A percentile compares a stretch with the other conserved stretches of the same genome.
These are phyloP conservation scores for Candida multigemmis DNA, from an alignment of 805 yeast genomes.

Conservation along the genomic window DNA sequence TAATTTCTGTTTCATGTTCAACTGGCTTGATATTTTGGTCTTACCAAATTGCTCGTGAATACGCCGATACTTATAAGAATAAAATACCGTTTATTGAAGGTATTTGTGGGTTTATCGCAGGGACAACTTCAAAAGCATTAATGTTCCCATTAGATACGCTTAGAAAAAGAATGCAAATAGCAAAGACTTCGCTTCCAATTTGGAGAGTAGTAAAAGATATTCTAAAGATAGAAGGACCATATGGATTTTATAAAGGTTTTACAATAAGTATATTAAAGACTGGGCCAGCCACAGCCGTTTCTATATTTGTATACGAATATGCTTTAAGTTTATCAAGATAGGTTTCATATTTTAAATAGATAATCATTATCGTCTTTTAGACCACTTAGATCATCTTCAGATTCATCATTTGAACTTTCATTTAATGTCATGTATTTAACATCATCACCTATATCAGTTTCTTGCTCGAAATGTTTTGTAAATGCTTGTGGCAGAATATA, in stretches of 20 bases:
- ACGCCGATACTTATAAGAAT: conserved; percentile 11
- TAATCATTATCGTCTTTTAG: conserved; percentile 22
- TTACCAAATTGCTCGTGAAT: conserved; percentile 45
- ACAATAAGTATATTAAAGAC: conserved; percentile 63
- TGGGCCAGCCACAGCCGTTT: conserved; percentile 70
- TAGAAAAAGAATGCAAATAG: conserved; percentile 68
- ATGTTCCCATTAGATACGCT: conserved; percentile 85
- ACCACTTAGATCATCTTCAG: conserved; percentile 19
- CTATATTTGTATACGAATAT: conserved; percentile 58
- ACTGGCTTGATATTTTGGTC: conserved; percentile 71
- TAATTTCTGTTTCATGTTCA: conserved; percentile 57
- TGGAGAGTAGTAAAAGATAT: conserved; percentile 27
- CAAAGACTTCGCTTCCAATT: conserved; percentile 1
- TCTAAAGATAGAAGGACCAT: conserved; percentile 45
- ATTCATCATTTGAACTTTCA: too few species aligned
- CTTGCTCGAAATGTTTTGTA: conserved; percentile 16
- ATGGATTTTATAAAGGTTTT: conserved; percentile 70
- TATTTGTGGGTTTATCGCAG: conserved; percentile 67
- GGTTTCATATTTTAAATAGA: conserved; percentile 14
- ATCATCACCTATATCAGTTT: conserved; percentile 12
- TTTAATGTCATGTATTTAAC: too few species aligned
- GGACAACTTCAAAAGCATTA: conserved; percentile 58
- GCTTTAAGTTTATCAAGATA: conserved; percentile 6
- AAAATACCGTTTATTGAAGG: conserved; percentile 39
- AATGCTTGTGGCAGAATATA: conserved; percentile 34